Evolutionary conservation across 192 early-diverging fungal species (phyloP).

Genomic region (Coemansia aciculifera): DNA sequence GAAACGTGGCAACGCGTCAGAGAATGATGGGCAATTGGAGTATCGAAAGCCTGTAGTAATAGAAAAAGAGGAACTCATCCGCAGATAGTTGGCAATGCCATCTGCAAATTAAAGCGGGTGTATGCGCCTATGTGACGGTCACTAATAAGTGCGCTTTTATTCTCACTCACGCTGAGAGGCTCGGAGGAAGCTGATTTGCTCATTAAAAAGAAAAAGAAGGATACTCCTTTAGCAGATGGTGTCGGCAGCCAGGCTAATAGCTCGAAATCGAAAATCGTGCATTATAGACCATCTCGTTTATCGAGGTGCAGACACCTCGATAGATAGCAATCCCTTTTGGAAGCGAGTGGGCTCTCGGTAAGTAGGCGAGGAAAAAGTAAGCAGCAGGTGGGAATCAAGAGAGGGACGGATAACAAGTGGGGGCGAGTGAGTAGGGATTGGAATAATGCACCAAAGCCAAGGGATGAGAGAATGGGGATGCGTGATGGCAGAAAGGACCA

Average conservation of each 20-base stretch:
- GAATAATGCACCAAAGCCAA: background rate
- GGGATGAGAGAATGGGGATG: background rate
- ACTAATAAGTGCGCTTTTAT: background rate
- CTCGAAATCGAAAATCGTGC: background rate
- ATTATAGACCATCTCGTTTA: background rate
- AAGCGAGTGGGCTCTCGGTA: background rate
- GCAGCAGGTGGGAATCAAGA: background rate
- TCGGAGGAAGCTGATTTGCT: background rate
- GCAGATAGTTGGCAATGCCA: background rate
- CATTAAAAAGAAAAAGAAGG: background rate
- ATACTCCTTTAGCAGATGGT: background rate
- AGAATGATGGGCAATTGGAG: background rate
- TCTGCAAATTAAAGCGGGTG: background rate
- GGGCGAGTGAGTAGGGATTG: background rate
- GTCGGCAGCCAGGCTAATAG: background rate
- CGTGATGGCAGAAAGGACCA: background rate
- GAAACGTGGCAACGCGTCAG: background rate
- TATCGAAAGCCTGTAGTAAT: background rate
- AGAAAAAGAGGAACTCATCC: background rate
- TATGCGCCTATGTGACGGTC: background rate
- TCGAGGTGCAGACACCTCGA: background rate
- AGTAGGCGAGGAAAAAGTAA: background rate
- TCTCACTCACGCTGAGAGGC: background rate
- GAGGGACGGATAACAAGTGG: background rate
- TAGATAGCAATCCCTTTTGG: background rate